These are phyloP conservation scores for Citrus mangshanensis DNA, from an alignment of 345 rosid genomes.

Conservation along the genomic window DNA sequence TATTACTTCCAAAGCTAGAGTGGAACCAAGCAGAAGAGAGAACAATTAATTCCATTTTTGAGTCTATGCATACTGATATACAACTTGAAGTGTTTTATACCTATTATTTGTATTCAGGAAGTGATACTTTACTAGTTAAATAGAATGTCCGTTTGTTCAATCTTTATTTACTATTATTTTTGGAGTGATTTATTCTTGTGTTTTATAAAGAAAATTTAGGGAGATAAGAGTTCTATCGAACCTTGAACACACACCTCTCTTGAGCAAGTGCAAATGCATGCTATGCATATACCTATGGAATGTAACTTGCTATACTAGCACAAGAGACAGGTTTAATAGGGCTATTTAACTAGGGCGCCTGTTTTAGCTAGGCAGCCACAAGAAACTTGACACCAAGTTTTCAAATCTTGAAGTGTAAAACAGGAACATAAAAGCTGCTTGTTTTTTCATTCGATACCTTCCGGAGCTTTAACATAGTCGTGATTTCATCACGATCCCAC, in stretches of 20 bases:
- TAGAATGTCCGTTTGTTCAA: neutral
- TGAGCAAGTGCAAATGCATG: neutral
- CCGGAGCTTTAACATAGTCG: slow-evolving; percentile 27
- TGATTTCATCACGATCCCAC: slow-evolving; percentile 56
- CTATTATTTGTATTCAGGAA: neutral
- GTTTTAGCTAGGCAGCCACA: neutral
- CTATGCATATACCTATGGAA: neutral
- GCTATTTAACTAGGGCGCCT: neutral
- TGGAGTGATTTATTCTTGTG: neutral
- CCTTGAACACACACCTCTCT: neutral
- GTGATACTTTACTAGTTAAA: neutral
- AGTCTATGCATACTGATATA: neutral
- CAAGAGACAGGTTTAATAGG: neutral
- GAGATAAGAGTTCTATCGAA: no score
- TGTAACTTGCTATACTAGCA: neutral
- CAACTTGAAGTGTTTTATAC: neutral
- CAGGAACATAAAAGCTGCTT: neutral
- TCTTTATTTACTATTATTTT: neutral
- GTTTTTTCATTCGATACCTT: slow-evolving; percentile 32
- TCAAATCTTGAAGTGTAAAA: neutral
- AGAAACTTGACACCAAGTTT: neutral
- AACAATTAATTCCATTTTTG: neutral
- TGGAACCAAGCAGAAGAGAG: neutral
- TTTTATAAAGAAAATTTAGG: neutral
- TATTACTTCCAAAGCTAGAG: neutral